A percentile compares a stretch with the other conserved stretches of the same genome.
phyloP scores from a whole-genome alignment of 2,329 filamentous ascomycete species.

The Huntiella decipiens region DNA sequence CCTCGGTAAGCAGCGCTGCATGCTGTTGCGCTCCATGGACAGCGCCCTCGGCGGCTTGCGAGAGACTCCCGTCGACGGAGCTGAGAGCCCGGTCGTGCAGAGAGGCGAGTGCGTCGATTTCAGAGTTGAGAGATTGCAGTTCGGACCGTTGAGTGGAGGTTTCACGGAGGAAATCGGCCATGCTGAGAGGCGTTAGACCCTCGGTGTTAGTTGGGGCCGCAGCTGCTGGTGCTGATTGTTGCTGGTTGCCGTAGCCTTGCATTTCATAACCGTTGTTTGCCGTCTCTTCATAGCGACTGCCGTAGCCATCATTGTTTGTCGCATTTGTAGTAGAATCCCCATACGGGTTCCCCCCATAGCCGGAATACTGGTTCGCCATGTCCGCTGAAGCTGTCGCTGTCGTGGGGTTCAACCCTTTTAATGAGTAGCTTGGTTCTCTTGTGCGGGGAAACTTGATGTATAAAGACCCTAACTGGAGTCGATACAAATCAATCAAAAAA shows the following conservation, averaged over 20 bases:
- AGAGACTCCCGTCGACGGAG: slow-evolving; percentile 35
- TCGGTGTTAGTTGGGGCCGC: slow-evolving; percentile 12
- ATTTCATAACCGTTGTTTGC: slow-evolving; percentile 28
- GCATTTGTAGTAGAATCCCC: slow-evolving; percentile 11
- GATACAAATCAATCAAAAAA: too few relatives aligned
- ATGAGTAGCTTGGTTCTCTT: too few relatives aligned
- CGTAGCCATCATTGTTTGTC: slow-evolving; percentile 12
- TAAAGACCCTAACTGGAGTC: too few relatives aligned
- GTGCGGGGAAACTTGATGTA: too few relatives aligned
- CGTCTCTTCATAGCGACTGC: neutral
- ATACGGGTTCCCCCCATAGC: slow-evolving; percentile 49
- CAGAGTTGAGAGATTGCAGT: slow-evolving; percentile 45
- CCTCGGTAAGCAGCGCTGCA: slow-evolving; percentile 59
- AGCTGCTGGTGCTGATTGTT: slow-evolving; percentile 14
- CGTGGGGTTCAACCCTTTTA: neutral
- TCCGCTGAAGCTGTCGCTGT: neutral
- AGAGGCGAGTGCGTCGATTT: slow-evolving; percentile 47
- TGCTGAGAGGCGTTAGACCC: slow-evolving; percentile 25
- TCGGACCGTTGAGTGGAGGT: slow-evolving; percentile 48
- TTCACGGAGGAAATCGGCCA: slow-evolving; percentile 49
- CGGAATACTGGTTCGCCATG: slow-evolving; percentile 26
- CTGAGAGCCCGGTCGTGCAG: slow-evolving; percentile 55
- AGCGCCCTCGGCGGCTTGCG: slow-evolving; percentile 44
- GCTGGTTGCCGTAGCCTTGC: slow-evolving; percentile 28
- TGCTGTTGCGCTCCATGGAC: slow-evolving; percentile 51